These are phyloP conservation scores for Penicillium cosmopolitanum DNA, from an alignment of 495 filamentous ascomycete genomes.

Conservation along the genomic window DNA sequence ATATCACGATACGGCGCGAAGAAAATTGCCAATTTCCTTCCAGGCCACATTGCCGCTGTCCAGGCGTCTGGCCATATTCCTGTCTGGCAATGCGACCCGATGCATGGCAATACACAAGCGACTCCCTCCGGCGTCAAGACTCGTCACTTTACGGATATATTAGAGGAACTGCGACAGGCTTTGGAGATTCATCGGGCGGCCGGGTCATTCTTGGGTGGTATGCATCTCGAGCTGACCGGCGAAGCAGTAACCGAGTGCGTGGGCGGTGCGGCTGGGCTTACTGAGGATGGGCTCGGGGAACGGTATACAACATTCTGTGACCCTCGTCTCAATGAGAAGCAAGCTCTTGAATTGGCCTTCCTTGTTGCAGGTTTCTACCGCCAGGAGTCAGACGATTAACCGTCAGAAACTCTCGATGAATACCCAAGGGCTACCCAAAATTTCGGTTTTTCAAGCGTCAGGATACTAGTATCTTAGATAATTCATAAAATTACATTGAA, in stretches of 20 bases:
- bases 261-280: conserved; percentile 85
- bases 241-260: conserved; percentile 96
- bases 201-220: conserved; percentile 84
- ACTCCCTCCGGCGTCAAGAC: conserved; percentile 81
- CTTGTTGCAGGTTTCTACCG: conserved; percentile 86
- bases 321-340: conserved; percentile 94
- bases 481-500: too few species aligned
- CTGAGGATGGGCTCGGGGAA: conserved; percentile 80
- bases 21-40: conserved; percentile 71
- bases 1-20: conserved; percentile 91
- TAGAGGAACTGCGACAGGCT: conserved; percentile 79
- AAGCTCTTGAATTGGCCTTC: conserved; percentile 93
- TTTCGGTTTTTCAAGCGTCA: not conserved
- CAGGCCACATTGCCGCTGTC: conserved; percentile 84
- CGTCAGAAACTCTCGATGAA: not conserved
- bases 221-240: conserved; percentile 93
- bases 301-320: conserved; percentile 97
- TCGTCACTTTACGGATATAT: conserved; percentile 80
- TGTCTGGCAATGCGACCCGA: conserved; percentile 98
- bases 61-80: conserved; percentile 72
- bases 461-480: not conserved
- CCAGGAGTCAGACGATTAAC: conserved; percentile 35
- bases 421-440: not conserved
- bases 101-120: conserved; percentile 79
- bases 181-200: conserved; percentile 81